Conservation (phyloP, 257 asterid genomes). For the Rehmannia glutinosa region DNA sequence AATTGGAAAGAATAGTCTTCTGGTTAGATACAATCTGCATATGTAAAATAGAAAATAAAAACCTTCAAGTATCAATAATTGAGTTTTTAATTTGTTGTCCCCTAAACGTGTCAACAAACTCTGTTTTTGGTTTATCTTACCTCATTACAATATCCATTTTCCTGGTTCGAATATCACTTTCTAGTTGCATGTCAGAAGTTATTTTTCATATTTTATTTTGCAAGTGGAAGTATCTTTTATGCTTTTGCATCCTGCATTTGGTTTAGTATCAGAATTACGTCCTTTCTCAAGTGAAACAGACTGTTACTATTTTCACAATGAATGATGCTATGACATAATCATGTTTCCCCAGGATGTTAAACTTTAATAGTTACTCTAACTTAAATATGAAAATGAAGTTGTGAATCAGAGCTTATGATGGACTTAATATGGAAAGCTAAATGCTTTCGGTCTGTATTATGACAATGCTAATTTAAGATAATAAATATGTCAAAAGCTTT, state of each 20-base stretch:
- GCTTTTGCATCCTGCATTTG: slow-evolving; percentile 7
- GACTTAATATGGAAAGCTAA: background rate
- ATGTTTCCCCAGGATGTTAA: background rate
- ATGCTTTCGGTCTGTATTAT: background rate
- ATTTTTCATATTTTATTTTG: background rate
- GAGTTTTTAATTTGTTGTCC: background rate
- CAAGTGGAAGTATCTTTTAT: background rate
- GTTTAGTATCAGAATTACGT: background rate
- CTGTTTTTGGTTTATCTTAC: background rate
- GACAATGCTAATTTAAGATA: background rate
- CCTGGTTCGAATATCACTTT: background rate
- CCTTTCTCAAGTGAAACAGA: slow-evolving; percentile 3
- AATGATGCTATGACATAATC: slow-evolving; percentile 4
- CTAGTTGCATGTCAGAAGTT: background rate
- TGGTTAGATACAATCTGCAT: background rate
- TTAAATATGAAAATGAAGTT: background rate
- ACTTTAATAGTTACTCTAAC: background rate
- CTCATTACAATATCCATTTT: background rate
- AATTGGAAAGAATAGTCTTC: background rate
- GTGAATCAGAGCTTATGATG: background rate
- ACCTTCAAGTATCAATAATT: background rate
- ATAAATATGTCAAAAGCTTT: background rate
- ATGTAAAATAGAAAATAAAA: background rate
- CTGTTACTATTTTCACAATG: background rate
- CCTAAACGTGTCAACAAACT: background rate